Evolutionary conservation across 2,329 filamentous ascomycete genomes (phyloP), one percentile per base, ranked within the genome.

Genomic region (Xylariaceae sp.): DNA sequence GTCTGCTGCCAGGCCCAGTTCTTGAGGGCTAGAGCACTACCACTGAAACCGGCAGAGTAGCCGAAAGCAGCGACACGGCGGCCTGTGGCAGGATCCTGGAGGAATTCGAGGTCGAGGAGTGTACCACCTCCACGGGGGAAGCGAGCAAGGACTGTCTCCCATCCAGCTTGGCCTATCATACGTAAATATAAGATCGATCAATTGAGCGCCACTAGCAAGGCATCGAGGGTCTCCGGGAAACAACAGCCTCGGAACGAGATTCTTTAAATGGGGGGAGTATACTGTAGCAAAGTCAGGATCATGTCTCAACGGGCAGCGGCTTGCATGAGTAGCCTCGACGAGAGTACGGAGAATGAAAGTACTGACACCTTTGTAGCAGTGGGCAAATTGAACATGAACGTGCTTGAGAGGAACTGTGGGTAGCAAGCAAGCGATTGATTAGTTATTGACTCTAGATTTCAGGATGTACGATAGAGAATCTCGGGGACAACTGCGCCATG

Each of bases 31-130:
- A 92, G 78, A 7, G 89, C 89, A 47, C 88, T 83, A 39, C 87
- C 86, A 3, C 88, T 86, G 71, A 89, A 94, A 17, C 90, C 90
- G 35, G 90, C 90, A 62, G 87, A 84, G 74, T 86, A 89, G 11
- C 87, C 83, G 68, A 91, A 90, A 0, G 86, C 86, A 7, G 87
- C 87, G 1, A 92, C 86, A 62, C 89, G 78, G 51, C 88, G 80
- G 44, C 89, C 89, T 35, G 77, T 80, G 64, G 87, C 83, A 2
- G 65, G 65, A 66, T 95, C 88, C 45, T 84, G 83, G 44, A 97
- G 80, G 73, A 96, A 97, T 73, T 96, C 92, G 44, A 97, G 82
- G 69, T 97, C 92, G 60, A 92, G 84, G 11, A 97, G 83, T 0
- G 84, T 87, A 66, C 90, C 90, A 57, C 86, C 85, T 59, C 90